phyloP scores from a whole-genome alignment of 768 basidiomycete genomes.

The Amylocystis lapponica region DNA sequence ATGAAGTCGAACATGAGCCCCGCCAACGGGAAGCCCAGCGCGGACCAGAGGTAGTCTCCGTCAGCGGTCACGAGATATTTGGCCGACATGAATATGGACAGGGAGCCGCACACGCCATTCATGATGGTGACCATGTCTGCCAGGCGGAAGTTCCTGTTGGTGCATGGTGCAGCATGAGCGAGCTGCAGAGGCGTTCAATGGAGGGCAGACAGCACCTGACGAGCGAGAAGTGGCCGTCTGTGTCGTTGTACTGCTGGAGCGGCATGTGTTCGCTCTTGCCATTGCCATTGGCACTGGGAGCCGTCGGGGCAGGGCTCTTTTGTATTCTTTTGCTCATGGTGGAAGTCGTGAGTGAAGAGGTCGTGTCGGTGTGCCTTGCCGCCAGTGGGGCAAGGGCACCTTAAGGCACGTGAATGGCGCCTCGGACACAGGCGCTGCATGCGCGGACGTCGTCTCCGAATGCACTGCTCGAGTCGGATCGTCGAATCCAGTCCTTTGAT shows the following conservation, averaged over 20 bases:
- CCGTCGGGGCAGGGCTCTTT: slow-evolving; percentile 25
- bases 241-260: slow-evolving; percentile 82
- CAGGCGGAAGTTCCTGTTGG: slow-evolving; percentile 85
- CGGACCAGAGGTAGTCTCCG: slow-evolving; percentile 75
- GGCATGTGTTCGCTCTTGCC: slow-evolving; percentile 26
- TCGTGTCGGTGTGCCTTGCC: too few species aligned
- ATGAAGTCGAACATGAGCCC: slow-evolving; percentile 98
- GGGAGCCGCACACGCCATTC: slow-evolving; percentile 97
- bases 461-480: too few species aligned
- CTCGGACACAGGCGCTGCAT: too few species aligned
- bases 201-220: slow-evolving; percentile 58
- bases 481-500: too few species aligned
- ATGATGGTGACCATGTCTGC: slow-evolving; percentile 98
- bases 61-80: slow-evolving; percentile 81
- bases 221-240: slow-evolving; percentile 94
- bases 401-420: too few species aligned
- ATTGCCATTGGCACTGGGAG: slow-evolving; percentile 17
- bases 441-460: too few species aligned
- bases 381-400: too few species aligned
- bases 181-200: background rate
- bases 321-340: slow-evolving; percentile 49
- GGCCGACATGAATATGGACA: slow-evolving; percentile 91
- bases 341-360: slow-evolving; percentile 2
- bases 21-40: slow-evolving; percentile 82
- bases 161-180: background rate